Base-by-base conservation (phyloP, 768 basidiomycete species). In the Phaeolepiota aurea region DNA sequence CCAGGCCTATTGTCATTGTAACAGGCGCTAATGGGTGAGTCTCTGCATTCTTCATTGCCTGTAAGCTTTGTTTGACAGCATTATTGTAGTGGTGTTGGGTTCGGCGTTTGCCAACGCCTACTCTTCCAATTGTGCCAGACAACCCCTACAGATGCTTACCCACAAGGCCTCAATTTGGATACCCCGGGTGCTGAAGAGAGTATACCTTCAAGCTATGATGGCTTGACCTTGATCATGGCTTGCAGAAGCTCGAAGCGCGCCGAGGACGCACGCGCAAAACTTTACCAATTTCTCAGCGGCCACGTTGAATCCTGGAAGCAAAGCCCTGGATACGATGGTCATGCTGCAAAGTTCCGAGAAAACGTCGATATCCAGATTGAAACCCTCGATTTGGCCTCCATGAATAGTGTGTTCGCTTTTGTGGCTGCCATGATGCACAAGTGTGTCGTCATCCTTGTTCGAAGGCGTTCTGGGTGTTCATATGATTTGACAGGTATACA, bases 51-150 rank as follows among this genome's bases (percentile, higher is more conserved):
- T 21, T 34, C 15, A 7, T 41, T 20, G 19, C 28, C 30, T 20
- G 42, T 43, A 45, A 9, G 20, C 10, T 15, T 38, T 20, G 20
- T 9, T 35, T 13, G 9, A 2, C 20, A 7, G 16, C 9, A 16
- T 32, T 28, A 36, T 43, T 47, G 2, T 54, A 91, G 88, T 28
- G 89, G 89, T 42, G 71, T 92, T 13, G 89, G 89, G 12, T 85
- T 82, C 55, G 87, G 85, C 10, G 82, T 86, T 32, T 89, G 87
- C 62, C 76, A 82, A 45, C 80, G 89, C 35, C 70, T 92, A 4
- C 68, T 92, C 33, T 59, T 68, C 48, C 81, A 88, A 50, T 64
- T 90, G 13, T 74, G 74, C n/a, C 63, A 66, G 31, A 52, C 55
- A 11, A 54, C 53, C 42, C 74, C 76, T 3, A 59, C 69, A 10